Percentiles rank a stretch among this genome's conserved stretches.
phyloP scores from a whole-genome alignment of 164 flowering plant genomes.

The Vitis rotundifolia region DNA sequence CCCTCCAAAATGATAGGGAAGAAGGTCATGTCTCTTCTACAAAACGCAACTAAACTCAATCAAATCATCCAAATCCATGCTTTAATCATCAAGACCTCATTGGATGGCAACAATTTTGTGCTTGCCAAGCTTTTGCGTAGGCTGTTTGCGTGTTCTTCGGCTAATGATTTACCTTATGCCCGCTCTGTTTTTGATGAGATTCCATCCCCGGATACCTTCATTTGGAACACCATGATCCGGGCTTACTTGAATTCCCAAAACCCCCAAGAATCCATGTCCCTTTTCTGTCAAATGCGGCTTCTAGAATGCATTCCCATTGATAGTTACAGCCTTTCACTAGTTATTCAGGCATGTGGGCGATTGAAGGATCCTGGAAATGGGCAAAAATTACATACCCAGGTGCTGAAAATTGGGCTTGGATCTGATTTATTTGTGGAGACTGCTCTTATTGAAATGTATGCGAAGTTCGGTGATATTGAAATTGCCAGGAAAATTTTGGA shows the following conservation, averaged over 20 bases:
- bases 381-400: conserved; percentile 28
- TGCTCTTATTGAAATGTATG: conserved; percentile 42
- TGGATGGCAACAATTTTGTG: conserved; percentile 25
- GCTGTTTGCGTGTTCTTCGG: conserved; percentile 10
- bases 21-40: conserved; percentile 27
- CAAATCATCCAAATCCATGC: conserved; percentile 40
- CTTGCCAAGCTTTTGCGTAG: conserved; percentile 27
- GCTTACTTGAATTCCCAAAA: conserved; percentile 29
- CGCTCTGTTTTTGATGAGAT: conserved; percentile 29
- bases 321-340: conserved; percentile 38
- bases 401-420: conserved; percentile 32
- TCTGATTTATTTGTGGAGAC: conserved; percentile 44
- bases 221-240: conserved; percentile 45
- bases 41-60: conserved; percentile 15
- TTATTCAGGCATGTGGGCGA: conserved; percentile 43
- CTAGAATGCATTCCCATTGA: conserved; percentile 10
- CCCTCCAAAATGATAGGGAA: neutral
- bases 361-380: conserved; percentile 14
- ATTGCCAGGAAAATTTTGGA: conserved; percentile 27
- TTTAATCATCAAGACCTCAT: conserved; percentile 34
- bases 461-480: conserved; percentile 23
- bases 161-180: conserved; percentile 18
- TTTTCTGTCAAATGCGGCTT: conserved; percentile 28
- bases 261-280: conserved; percentile 26
- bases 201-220: conserved; percentile 28